These are phyloP conservation scores for Trichosporon ovoides DNA, from an alignment of 1,284 basidiomycete genomes.

Conservation along the genomic window DNA sequence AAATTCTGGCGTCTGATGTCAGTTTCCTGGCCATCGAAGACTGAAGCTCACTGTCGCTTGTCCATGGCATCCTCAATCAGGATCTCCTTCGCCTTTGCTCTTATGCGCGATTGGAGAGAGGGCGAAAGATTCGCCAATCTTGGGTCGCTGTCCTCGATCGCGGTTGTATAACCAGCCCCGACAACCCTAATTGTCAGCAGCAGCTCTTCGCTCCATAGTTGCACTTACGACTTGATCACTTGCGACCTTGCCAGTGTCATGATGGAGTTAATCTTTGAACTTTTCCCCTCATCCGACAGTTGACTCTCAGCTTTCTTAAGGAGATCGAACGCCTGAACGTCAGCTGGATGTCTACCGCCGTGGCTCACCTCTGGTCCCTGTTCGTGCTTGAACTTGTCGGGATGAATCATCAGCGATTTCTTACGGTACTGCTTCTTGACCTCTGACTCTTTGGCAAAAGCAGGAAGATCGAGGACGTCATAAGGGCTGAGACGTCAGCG, in stretches of 20 bases:
- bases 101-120: slow-evolving; percentile 49
- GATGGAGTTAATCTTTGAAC: slow-evolving; percentile 47
- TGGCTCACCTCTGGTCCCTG: slow-evolving; percentile 50
- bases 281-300: slow-evolving; percentile 37
- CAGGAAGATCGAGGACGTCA: slow-evolving; percentile 54
- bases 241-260: slow-evolving; percentile 44
- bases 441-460: slow-evolving; percentile 50
- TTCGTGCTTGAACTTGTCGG: slow-evolving; percentile 56
- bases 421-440: slow-evolving; percentile 55
- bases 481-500: slow-evolving; percentile 49
- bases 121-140: slow-evolving; percentile 47
- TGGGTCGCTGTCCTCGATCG: slow-evolving; percentile 48
- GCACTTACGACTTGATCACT: slow-evolving; percentile 44
- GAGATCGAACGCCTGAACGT: slow-evolving; percentile 54
- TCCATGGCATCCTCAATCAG: slow-evolving; percentile 56
- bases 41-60: slow-evolving; percentile 46
- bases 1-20: slow-evolving; percentile 34
- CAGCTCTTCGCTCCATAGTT: not conserved
- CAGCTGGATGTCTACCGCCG: not conserved
- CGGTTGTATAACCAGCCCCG: slow-evolving; percentile 39
- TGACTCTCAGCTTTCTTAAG: slow-evolving; percentile 53
- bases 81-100: slow-evolving; percentile 52
- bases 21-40: not conserved
- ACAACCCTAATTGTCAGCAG: slow-evolving; percentile 27
- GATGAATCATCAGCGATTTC: slow-evolving; percentile 56